Base-by-base conservation (phyloP, 2,329 filamentous ascomycete genomes). In the Hymenoscyphus scutula region DNA sequence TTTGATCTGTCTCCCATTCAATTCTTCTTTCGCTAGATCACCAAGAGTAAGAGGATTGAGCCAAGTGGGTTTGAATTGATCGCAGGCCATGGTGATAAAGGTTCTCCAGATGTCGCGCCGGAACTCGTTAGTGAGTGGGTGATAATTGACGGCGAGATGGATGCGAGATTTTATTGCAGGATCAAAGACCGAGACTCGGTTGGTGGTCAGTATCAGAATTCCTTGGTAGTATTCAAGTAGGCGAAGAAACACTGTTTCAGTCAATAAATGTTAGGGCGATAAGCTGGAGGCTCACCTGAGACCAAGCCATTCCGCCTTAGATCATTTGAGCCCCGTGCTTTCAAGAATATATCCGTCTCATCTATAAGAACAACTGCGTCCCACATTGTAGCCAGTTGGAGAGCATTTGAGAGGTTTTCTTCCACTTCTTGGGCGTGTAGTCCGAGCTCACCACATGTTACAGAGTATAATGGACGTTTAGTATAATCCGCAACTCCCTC, bases 271-370 rank as follows among this genome's bases (percentile, higher is more conserved):
- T 13, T n/a, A 8, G 29, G 41, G 10, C 8, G 23, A 3, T n/a
- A 3, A 7, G 25, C 5, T 15, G 13, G 5, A 11, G 8, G 55
- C 55, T 55, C 10, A 65, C 58, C 63, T 8, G 73, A 72, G 3
- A 76, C 74, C 2, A 76, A 61, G 32, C 63, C 65, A 38, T 76
- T 76, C 15, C 73, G 75, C 3, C 67, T 53, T 1, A 74, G 67
- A 53, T 76, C 71, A 5, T 59, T 53, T 5, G 59, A 64, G 3
- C 64, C 56, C 6, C 75, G 69, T 2, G 69, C 66, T 60, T 76
- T 71, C 37, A 77, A 65, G 70, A 82, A 83, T 5, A 83, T 79
- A 61, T 82, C 81, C 17, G 80, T 79, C 70, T 83, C 81, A 65
- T 82, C 81, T 2, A 83, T 76, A 6, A 83, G 74, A 11, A 83